phyloP scores from a whole-genome alignment of 129 eudicot species.

The Lactuca saligna region DNA sequence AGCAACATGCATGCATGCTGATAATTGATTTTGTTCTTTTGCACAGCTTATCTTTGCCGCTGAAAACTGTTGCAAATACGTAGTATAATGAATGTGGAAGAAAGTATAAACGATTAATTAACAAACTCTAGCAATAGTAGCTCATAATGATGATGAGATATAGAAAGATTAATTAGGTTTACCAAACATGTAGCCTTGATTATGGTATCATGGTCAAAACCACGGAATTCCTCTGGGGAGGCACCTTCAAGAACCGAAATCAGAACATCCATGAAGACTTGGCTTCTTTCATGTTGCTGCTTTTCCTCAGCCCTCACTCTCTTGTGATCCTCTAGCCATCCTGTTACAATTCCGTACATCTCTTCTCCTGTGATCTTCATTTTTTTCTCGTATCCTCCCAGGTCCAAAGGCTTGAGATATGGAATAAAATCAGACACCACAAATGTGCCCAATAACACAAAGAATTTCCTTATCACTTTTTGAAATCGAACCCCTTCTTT shows the following conservation, averaged over 20 bases:
- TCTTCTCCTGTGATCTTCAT: constrained; percentile 4
- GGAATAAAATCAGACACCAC: constrained; percentile 21
- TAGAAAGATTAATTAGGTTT: background rate
- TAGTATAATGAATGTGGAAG: too few species aligned
- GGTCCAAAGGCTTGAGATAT: constrained; percentile 3
- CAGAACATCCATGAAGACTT: constrained; percentile 29
- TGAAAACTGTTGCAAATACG: too few species aligned
- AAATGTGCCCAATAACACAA: constrained; percentile 10
- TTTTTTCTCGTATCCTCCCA: constrained; percentile 11
- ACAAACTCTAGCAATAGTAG: background rate
- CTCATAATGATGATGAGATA: too few species aligned
- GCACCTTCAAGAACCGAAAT: constrained; percentile 8
- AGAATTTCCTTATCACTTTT: background rate
- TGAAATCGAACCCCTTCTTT: constrained; percentile 16
- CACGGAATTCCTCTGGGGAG: constrained; percentile 1
- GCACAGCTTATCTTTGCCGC: too few species aligned
- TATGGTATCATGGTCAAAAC: constrained; percentile 18
- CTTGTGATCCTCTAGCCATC: constrained; percentile 21
- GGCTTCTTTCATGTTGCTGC: background rate
- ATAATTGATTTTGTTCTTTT: background rate
- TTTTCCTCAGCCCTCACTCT: background rate
- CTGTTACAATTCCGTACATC: background rate
- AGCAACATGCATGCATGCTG: too few species aligned
- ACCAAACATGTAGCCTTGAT: constrained; percentile 35
- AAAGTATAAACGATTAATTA: too few species aligned